These are phyloP conservation scores for Hyphodiscus sp. DNA, from an alignment of 2,329 filamentous ascomycete genomes.

Conservation along the genomic window DNA sequence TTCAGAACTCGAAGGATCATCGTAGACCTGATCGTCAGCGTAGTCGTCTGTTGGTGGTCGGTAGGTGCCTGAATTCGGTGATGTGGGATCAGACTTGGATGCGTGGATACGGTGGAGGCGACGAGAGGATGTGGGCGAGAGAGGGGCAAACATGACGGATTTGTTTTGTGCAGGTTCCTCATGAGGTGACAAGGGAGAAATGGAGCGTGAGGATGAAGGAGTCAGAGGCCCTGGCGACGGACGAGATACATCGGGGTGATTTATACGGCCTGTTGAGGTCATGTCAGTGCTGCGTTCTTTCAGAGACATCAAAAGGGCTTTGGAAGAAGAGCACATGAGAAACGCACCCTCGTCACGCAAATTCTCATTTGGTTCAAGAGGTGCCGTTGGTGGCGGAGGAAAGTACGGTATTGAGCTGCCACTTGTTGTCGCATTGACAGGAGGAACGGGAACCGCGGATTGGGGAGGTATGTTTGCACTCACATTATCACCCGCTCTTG, in stretches of 20 bases:
- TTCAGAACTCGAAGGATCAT: not conserved
- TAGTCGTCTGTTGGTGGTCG: not conserved
- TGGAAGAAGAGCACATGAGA: not conserved
- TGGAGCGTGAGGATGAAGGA: slow-evolving; percentile 9
- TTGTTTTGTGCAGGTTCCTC: slow-evolving; percentile 12
- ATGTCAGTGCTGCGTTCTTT: not conserved
- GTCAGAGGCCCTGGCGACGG: not conserved
- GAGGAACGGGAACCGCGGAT: slow-evolving; percentile 8
- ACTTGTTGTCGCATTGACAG: not conserved
- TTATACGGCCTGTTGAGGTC: not conserved
- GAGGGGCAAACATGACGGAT: slow-evolving; percentile 28
- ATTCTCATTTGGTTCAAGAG: slow-evolving; percentile 18
- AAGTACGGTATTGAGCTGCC: slow-evolving; percentile 19
- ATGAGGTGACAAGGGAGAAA: not conserved
- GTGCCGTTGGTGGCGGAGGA: slow-evolving; percentile 24
- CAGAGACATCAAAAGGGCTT: not conserved
- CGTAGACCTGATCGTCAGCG: not conserved
- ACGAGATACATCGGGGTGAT: not conserved
- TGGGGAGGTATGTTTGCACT: slow-evolving; percentile 24
- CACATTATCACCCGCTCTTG: slow-evolving; percentile 29
- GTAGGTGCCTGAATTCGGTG: not conserved
- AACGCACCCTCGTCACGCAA: slow-evolving; percentile 17
- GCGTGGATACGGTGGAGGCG: slow-evolving; percentile 14
- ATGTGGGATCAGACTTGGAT: not conserved
- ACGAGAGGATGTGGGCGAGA: slow-evolving; percentile 26